Percentiles rank a stretch among this genome's conserved stretches.
Conservation (phyloP, 805 yeast genomes). For the Yamadazyma akitaensis region DNA sequence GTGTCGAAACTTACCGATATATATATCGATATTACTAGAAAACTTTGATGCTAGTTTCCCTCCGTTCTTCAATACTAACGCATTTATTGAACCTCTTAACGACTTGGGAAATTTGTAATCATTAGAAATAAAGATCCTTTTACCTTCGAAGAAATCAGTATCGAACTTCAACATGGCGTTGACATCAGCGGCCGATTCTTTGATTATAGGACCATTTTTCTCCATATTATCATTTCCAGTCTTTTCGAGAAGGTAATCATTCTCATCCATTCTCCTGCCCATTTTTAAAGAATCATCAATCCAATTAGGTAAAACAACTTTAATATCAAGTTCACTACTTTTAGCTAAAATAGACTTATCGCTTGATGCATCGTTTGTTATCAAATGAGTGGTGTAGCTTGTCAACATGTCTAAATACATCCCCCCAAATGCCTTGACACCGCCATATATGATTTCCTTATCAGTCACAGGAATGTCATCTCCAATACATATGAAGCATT, state of each 20-base stretch:
- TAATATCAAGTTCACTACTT: slow-evolving; percentile 40
- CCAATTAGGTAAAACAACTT: slow-evolving; percentile 78
- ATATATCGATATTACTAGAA: slow-evolving; percentile 31
- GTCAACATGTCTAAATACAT: slow-evolving; percentile 60
- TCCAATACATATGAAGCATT: slow-evolving; percentile 55
- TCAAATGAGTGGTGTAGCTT: slow-evolving; percentile 73
- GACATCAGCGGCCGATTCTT: background rate
- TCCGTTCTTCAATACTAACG: slow-evolving; percentile 50
- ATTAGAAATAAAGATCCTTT: slow-evolving; percentile 46
- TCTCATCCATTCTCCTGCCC: slow-evolving; percentile 49
- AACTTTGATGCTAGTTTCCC: slow-evolving; percentile 43
- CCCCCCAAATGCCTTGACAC: slow-evolving; percentile 76
- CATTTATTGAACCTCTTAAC: slow-evolving; percentile 35
- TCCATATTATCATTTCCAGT: slow-evolving; percentile 8
- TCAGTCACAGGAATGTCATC: slow-evolving; percentile 58
- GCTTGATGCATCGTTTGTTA: slow-evolving; percentile 52
- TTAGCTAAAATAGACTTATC: slow-evolving; percentile 60
- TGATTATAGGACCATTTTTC: background rate
- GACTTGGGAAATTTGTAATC: slow-evolving; percentile 56
- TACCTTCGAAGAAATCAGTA: slow-evolving; percentile 36
- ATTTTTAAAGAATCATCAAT: slow-evolving; percentile 63
- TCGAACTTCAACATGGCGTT: slow-evolving; percentile 5
- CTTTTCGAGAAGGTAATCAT: slow-evolving; percentile 37
- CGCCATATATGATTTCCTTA: slow-evolving; percentile 63
- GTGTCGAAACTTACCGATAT: slow-evolving; percentile 58